Conservation (phyloP, 768 basidiomycete genomes). For the Hortiboletus flavorubellus region DNA sequence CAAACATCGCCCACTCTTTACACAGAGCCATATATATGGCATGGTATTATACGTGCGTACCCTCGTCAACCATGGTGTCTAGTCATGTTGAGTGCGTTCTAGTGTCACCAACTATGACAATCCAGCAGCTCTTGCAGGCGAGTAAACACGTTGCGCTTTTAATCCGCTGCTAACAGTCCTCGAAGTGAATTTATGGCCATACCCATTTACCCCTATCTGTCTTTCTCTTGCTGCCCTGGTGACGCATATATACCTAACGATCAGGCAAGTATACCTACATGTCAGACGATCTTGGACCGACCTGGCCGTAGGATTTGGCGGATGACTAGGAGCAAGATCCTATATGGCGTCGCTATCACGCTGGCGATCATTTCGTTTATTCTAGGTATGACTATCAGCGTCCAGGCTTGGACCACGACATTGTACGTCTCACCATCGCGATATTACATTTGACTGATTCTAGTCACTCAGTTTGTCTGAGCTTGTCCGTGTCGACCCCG, state of each 20-base stretch:
- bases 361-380: constrained; percentile 39
- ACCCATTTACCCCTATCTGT: constrained; percentile 48
- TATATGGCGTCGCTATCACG: constrained; percentile 36
- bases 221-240: constrained; percentile 47
- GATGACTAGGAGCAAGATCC: constrained; percentile 9
- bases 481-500: constrained; percentile 38
- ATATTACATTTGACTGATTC: background rate
- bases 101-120: constrained; percentile 16
- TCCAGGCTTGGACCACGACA: constrained; percentile 40
- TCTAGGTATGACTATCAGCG: constrained; percentile 42
- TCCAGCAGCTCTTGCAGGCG: constrained; percentile 8
- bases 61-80: too few species aligned
- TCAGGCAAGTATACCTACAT: constrained; percentile 33
- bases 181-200: constrained; percentile 44
- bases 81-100: background rate
- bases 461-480: constrained; percentile 35
- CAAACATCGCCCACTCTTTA: background rate
- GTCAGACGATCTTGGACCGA: background rate
- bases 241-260: constrained; percentile 46
- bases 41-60: constrained; percentile 16
- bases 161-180: background rate
- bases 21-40: constrained; percentile 19
- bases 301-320: constrained; percentile 14
- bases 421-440: constrained; percentile 30
- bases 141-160: background rate